A percentile compares a stretch with the other conserved stretches of the same genome.
Conservation (phyloP, 768 basidiomycete species). For the Scleroderma bovista region DNA sequence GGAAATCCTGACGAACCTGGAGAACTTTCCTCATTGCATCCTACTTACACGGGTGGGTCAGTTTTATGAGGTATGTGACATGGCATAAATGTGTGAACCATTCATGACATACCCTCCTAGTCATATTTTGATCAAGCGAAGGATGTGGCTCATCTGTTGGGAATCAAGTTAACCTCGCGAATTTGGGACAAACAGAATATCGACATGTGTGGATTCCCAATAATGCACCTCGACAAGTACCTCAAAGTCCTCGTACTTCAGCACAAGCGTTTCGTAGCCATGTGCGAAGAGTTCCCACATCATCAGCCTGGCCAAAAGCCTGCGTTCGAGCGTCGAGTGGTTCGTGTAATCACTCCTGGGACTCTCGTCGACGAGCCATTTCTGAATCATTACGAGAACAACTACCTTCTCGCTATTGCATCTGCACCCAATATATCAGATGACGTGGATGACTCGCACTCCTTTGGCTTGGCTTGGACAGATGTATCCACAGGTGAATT, state of each 20-base stretch:
- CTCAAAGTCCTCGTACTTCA: conserved; percentile 82
- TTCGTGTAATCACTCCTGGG: conserved; percentile 86
- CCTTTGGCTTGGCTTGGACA: conserved; percentile 83
- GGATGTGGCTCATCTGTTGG: conserved; percentile 68
- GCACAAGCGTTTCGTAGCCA: conserved; percentile 79
- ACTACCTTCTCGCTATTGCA: conserved; percentile 75
- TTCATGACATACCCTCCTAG: conserved; percentile 34
- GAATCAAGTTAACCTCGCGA: conserved; percentile 77
- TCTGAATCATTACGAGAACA: conserved; percentile 80
- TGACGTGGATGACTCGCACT: conserved; percentile 3
- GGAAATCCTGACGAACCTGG: conserved; percentile 66
- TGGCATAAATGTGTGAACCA: not conserved
- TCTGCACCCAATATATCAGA: conserved; percentile 9
- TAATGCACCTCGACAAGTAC: conserved; percentile 78
- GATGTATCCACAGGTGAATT: conserved; percentile 95
- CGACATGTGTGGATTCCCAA: conserved; percentile 89
- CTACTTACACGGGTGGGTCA: conserved; percentile 89
- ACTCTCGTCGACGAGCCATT: conserved; percentile 92
- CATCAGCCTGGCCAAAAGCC: conserved; percentile 45
- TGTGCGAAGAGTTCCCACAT: conserved; percentile 87
- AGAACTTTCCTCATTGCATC: conserved; percentile 80
- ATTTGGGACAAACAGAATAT: conserved; percentile 66
- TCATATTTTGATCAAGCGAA: conserved; percentile 92
- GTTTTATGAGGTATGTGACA: conserved; percentile 78
- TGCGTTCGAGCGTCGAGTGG: conserved; percentile 74